Conservation (phyloP, 345 rosid genomes). For the Arabis hirsuta region DNA sequence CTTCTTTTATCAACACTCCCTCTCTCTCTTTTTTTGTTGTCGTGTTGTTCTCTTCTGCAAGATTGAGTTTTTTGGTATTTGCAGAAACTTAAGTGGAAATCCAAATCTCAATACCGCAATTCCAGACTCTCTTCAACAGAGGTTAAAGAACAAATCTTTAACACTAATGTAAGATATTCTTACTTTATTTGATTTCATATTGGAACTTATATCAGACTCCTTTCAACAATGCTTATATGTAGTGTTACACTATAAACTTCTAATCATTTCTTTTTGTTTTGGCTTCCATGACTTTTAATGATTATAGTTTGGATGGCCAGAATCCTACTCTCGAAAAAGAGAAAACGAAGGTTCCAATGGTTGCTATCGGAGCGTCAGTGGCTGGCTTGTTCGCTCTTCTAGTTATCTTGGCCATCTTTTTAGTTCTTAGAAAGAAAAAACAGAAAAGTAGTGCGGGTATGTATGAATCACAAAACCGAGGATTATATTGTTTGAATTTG, state of each 20-base stretch:
- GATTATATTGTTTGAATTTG: too few relatives aligned
- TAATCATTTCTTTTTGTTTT: neutral
- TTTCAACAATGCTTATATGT: too few relatives aligned
- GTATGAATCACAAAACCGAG: neutral
- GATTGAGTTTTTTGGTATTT: neutral
- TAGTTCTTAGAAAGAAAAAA: constrained; percentile 21
- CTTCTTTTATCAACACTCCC: neutral
- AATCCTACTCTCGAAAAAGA: neutral
- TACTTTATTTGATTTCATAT: neutral
- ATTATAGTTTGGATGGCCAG: constrained; percentile 6
- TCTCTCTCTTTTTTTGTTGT: neutral
- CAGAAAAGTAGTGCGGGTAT: neutral
- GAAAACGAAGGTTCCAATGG: neutral
- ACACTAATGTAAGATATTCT: constrained; percentile 28
- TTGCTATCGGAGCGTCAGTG: constrained; percentile 27
- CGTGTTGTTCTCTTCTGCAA: neutral
- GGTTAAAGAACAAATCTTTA: constrained; percentile 22
- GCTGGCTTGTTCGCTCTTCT: constrained; percentile 21
- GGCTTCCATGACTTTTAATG: neutral
- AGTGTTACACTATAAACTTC: too few relatives aligned
- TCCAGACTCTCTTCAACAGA: constrained; percentile 27
- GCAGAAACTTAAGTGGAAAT: constrained; percentile 43
- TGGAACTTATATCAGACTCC: too few relatives aligned
- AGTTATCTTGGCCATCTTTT: constrained; percentile 28
- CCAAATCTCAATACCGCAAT: constrained; percentile 20